phyloP scores from a whole-genome alignment of 768 basidiomycete genomes.

The Mycena vitilis region DNA sequence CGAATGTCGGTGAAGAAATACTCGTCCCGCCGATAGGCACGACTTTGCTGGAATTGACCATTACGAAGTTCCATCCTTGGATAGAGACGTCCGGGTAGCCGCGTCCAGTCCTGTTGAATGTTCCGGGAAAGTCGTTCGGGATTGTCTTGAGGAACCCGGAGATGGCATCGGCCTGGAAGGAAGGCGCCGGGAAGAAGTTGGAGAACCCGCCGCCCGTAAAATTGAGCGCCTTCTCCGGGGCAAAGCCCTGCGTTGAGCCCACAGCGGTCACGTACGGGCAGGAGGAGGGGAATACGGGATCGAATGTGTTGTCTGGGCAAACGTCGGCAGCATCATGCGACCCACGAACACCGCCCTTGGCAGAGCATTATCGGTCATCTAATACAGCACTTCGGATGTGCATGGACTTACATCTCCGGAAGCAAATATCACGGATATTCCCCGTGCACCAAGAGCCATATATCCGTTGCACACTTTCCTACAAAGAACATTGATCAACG shows the following conservation, averaged over 20 bases:
- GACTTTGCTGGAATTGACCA: background rate
- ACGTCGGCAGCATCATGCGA: slow-evolving; percentile 21
- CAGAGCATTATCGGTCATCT: too few relatives aligned
- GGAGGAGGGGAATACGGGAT: slow-evolving; percentile 35
- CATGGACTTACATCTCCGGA: background rate
- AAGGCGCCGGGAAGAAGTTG: slow-evolving; percentile 48
- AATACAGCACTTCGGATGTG: too few relatives aligned
- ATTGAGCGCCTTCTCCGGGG: slow-evolving; percentile 8
- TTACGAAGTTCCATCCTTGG: slow-evolving; percentile 24
- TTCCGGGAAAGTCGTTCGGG: slow-evolving; percentile 12
- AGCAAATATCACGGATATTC: background rate
- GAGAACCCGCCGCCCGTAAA: slow-evolving; percentile 52
- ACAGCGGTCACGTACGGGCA: slow-evolving; percentile 23
- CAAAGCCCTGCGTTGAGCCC: slow-evolving; percentile 11
- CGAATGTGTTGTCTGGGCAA: slow-evolving; percentile 42
- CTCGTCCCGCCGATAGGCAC: slow-evolving; percentile 53
- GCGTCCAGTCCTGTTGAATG: slow-evolving; percentile 28
- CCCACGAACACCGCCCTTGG: slow-evolving; percentile 14
- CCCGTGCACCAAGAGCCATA: background rate
- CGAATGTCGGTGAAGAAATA: slow-evolving; percentile 55
- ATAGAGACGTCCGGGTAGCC: slow-evolving; percentile 35
- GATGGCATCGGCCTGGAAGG: slow-evolving; percentile 47
- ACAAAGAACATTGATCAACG: too few relatives aligned
- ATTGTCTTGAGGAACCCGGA: slow-evolving; percentile 38
- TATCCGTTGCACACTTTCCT: background rate